Base-by-base conservation (phyloP, 2,329 filamentous ascomycete genomes). In the Curvularia lunata region DNA sequence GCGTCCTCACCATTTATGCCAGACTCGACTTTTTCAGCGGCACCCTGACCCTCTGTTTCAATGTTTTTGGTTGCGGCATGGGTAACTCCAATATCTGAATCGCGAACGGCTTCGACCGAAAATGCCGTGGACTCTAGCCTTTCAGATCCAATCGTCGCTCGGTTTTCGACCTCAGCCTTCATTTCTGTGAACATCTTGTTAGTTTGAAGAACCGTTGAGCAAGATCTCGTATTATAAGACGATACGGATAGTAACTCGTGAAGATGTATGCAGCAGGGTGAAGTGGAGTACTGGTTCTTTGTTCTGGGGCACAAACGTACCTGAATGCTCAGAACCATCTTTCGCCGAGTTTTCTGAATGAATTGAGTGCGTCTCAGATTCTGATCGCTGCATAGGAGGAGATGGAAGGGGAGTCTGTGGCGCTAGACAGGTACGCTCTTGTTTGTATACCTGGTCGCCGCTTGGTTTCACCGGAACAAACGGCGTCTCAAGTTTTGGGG, bases 401-500 rank as follows among this genome's bases (percentile, higher is more conserved):
- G 45, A 27, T 12, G 55, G 30, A 42, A 52, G 46, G 34, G 55
- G 27, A 16, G 54, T 52, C 18, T 52, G 54, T 25, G 8, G 54
- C n/a, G 47, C 43, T 10, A 54, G 54, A 7, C 40, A n/a, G 8
- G 54, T 41, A 38, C 41, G 46, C 23, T 41, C 27, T 7, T 54
- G 47, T 38, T 32, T 37, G 18, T 28, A 8, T 38, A 30, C 18
- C 34, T 51, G 41, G 18, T 48, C 27, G 10, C 46, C 25, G 46
- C 32, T 41, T 34, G 52, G 50, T 9, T 43, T 38, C 5, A 9
- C 37, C 5, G 50, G 28, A 10, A 43, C 53, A 19, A 57, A 63
- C 1, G 61, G 48, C 4, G 59, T 56, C 34, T 59, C 54, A 18
- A 49, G 53, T 6, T 38, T 21, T 16, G 45, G 45, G 23, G n/a